phyloP scores from a whole-genome alignment of 1,139 yeast species.

The Nakaseomyces nivariensis region DNA sequence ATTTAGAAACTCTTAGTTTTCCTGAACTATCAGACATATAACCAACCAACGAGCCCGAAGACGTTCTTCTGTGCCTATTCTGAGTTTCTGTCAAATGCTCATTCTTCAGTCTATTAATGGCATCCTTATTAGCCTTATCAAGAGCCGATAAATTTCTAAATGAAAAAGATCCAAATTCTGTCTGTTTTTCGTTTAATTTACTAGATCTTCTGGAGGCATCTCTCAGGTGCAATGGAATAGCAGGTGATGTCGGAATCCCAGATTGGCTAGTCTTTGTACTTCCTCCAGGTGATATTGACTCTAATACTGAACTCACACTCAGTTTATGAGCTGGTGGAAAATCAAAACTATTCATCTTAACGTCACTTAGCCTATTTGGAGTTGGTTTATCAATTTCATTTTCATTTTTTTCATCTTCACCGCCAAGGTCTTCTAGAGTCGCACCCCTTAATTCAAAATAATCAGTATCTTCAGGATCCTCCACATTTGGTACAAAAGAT shows the following conservation, averaged over 20 bases:
- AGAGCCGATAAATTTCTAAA: conserved; percentile 82
- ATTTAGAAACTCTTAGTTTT: conserved; percentile 1
- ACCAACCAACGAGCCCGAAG: conserved; percentile 27
- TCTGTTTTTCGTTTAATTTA: conserved; percentile 56
- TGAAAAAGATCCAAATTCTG: conserved; percentile 89
- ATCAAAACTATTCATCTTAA: conserved; percentile 3
- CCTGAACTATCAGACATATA: conserved; percentile 28
- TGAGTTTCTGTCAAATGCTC: conserved; percentile 54
- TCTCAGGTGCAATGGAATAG: conserved; percentile 47
- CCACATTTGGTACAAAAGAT: conserved; percentile 70
- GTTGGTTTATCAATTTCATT: conserved; percentile 5
- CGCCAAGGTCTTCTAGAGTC: conserved; percentile 49
- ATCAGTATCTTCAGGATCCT: conserved; percentile 81
- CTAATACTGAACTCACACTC: conserved; percentile 26
- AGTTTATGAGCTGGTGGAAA: conserved; percentile 22
- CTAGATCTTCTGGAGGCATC: conserved; percentile 48
- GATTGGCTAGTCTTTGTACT: conserved; percentile 23
- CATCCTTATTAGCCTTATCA: conserved; percentile 91
- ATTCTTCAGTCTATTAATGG: conserved; percentile 70
- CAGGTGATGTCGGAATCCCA: conserved; percentile 34
- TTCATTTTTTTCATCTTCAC: conserved; percentile 38
- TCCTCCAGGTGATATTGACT: conserved; percentile 11
- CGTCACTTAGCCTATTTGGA: conserved; percentile 4
- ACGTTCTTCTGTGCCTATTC: conserved; percentile 19
- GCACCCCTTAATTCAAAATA: conserved; percentile 93